Conservation (phyloP, 495 filamentous ascomycete genomes). For the Aspergillus coremiiformis region DNA sequence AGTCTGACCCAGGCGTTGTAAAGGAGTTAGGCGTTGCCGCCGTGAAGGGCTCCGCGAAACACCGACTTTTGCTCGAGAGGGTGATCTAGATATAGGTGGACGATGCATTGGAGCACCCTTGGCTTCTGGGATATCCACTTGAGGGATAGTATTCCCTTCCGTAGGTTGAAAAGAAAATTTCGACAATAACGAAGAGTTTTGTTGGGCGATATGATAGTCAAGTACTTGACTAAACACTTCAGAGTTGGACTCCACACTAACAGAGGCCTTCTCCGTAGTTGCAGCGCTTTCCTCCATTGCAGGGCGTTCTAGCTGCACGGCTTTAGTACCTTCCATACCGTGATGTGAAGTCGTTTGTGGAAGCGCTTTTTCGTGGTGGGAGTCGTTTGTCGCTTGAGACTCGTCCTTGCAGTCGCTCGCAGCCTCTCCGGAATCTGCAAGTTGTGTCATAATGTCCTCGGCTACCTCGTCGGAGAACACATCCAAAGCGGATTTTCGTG, state of each 20-base stretch:
- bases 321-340: not conserved
- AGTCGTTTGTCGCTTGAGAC: constrained; percentile 9
- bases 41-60: constrained; percentile 14
- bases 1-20: constrained; percentile 41
- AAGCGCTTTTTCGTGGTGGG: not conserved
- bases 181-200: constrained; percentile 31
- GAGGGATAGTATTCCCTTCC: not conserved
- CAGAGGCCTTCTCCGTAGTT: not conserved
- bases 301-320: not conserved
- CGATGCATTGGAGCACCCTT: not conserved
- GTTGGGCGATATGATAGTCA: constrained; percentile 30
- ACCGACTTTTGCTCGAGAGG: not conserved
- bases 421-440: constrained; percentile 35
- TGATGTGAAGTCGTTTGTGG: not conserved
- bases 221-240: constrained; percentile 27
- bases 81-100: not conserved
- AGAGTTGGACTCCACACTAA: constrained; percentile 18
- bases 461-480: constrained; percentile 63
- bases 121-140: not conserved
- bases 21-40: constrained; percentile 34
- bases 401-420: constrained; percentile 21
- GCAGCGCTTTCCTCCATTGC: not conserved
- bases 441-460: constrained; percentile 52
- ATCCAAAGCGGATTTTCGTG: constrained; percentile 44
- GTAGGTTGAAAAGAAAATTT: constrained; percentile 28